These are phyloP conservation scores for Cryptosporidium muris DNA, from an alignment of 169 alveolate genomes.

Conservation along the genomic window DNA sequence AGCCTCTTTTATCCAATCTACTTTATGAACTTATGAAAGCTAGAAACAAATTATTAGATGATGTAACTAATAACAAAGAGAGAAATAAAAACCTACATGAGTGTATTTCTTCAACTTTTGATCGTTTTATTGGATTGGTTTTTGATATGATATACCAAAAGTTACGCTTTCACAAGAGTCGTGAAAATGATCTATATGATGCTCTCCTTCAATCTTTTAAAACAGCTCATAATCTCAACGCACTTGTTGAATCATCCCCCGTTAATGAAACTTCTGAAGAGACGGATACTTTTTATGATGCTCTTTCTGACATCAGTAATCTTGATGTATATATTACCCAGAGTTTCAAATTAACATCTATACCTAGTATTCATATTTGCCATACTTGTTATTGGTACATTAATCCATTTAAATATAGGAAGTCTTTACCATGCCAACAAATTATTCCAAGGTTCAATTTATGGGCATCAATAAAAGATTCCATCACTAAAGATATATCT, in stretches of 20 bases:
- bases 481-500: conserved; percentile 95
- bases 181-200: conserved; percentile 43
- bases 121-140: conserved; percentile 32
- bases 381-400: conserved; percentile 42
- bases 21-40: conserved; percentile 47
- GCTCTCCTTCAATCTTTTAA: conserved; percentile 11
- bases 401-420: conserved; percentile 37
- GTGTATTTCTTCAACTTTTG: conserved; percentile 16
- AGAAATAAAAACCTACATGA: neutral
- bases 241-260: neutral
- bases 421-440: conserved; percentile 26
- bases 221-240: conserved; percentile 1
- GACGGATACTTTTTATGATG: conserved; percentile 18
- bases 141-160: conserved; percentile 37
- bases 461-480: conserved; percentile 94
- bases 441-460: conserved; percentile 72
- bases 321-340: neutral
- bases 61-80: conserved; percentile 5
- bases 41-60: conserved; percentile 45
- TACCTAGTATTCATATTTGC: neutral
- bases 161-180: conserved; percentile 1
- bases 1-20: conserved; percentile 38
- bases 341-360: neutral
- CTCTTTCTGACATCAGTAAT: conserved; percentile 42
- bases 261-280: conserved; percentile 10